phyloP scores from a whole-genome alignment of 2,329 filamentous ascomycete species.

The Onygena corvina region DNA sequence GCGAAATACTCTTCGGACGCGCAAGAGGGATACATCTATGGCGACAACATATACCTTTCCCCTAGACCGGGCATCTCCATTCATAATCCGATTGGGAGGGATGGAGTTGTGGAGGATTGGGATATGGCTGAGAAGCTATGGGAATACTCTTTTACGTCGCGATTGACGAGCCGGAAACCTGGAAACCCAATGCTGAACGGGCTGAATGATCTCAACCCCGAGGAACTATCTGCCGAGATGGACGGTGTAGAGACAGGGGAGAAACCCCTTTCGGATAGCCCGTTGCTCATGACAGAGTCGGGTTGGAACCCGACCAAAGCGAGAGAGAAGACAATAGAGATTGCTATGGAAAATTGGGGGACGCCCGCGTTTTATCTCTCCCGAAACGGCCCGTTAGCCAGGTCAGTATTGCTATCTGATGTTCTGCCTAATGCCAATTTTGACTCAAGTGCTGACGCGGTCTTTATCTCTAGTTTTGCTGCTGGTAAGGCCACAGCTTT shows the following conservation, averaged over 20 bases:
- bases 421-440: constrained; percentile 14
- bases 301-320: constrained; percentile 83
- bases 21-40: constrained; percentile 56
- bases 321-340: constrained; percentile 86
- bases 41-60: constrained; percentile 77
- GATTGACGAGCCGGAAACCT: constrained; percentile 65
- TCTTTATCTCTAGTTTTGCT: constrained; percentile 49
- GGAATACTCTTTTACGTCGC: constrained; percentile 83
- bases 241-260: constrained; percentile 52
- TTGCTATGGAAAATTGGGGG: constrained; percentile 95
- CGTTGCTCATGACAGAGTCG: constrained; percentile 84
- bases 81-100: constrained; percentile 79
- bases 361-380: constrained; percentile 90
- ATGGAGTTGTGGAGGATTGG: constrained; percentile 93
- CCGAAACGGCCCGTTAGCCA: constrained; percentile 74
- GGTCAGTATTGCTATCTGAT: constrained; percentile 35
- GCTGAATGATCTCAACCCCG: constrained; percentile 55
- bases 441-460: background rate
- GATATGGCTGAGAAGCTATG: constrained; percentile 78
- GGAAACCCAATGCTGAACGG: constrained; percentile 63
- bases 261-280: constrained; percentile 77
- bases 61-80: constrained; percentile 67
- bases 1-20: constrained; percentile 46
- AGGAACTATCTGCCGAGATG: constrained; percentile 47
- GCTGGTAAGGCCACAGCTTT: constrained; percentile 87